Percentiles rank a stretch among this genome's conserved stretches.
These are phyloP conservation scores for Rhododendron ferrugineum DNA, from an alignment of 148 eudicot genomes.

Conservation along the genomic window DNA sequence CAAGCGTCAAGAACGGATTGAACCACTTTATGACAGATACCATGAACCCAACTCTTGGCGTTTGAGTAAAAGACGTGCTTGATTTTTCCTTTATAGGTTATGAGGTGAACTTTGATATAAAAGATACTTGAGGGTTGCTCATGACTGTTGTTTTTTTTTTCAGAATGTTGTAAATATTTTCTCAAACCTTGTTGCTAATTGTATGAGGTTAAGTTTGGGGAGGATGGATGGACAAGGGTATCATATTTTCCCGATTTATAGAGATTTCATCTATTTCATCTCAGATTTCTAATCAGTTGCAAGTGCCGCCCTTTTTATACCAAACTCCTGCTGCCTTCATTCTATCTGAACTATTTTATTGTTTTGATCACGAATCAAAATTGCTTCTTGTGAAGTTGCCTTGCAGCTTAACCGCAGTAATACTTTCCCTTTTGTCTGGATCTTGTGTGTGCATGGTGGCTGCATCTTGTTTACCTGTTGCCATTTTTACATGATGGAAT, in stretches of 20 bases:
- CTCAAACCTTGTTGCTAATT: not conserved
- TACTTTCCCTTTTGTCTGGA: not conserved
- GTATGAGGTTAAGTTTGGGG: not conserved
- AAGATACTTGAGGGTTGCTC: not conserved
- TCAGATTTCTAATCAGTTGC: not conserved
- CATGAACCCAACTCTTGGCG: constrained; percentile 99
- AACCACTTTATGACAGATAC: constrained; percentile 91
- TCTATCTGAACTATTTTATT: not conserved
- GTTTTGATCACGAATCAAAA: not conserved
- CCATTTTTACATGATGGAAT: not conserved
- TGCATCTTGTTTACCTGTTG: not conserved
- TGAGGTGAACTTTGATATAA: not conserved
- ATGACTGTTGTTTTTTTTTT: not conserved
- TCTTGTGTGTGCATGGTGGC: not conserved
- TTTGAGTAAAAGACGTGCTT: constrained; percentile 83
- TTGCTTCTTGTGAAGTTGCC: not conserved
- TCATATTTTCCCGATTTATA: not conserved
- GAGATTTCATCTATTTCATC: not conserved
- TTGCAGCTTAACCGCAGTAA: not conserved
- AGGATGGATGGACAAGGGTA: not conserved
- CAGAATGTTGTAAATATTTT: not conserved
- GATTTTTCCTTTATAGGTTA: constrained; percentile 8
- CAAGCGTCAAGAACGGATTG: constrained; percentile 91
- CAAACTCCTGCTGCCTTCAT: not conserved
- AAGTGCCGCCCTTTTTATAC: not conserved